Percentiles rank a stretch among this genome's conserved stretches.
Evolutionary conservation across 2,329 filamentous ascomycete genomes (phyloP).

Genomic region (Trichoderma polysporum): DNA sequence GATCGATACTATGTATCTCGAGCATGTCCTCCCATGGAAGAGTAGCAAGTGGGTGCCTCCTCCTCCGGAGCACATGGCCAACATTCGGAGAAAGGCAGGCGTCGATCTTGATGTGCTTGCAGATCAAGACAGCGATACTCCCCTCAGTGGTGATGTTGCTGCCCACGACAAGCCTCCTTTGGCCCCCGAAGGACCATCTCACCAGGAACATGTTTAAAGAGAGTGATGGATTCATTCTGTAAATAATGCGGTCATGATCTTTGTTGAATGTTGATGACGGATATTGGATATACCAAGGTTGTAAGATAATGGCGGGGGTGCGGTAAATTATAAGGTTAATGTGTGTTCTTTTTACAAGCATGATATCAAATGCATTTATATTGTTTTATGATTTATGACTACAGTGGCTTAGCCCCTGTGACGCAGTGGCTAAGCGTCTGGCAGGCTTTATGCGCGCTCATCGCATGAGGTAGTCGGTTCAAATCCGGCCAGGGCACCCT

Average conservation of each 20-base stretch:
- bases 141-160: not conserved
- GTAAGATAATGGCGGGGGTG: slow-evolving; percentile 4
- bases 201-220: slow-evolving; percentile 19
- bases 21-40: slow-evolving; percentile 62
- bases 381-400: not conserved
- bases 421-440: too few relatives aligned
- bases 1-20: slow-evolving; percentile 75
- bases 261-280: slow-evolving; percentile 1
- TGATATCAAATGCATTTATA: not conserved
- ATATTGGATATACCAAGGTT: slow-evolving; percentile 13
- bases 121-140: slow-evolving; percentile 4
- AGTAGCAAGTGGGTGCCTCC: slow-evolving; percentile 55
- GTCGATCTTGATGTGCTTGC: slow-evolving; percentile 36
- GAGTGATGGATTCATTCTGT: not conserved
- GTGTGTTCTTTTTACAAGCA: not conserved
- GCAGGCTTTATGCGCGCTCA: too few relatives aligned
- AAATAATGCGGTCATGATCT: slow-evolving; percentile 5
- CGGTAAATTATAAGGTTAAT: not conserved
- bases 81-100: slow-evolving; percentile 43
- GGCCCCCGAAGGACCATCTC: not conserved
- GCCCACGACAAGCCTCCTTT: not conserved
- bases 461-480: too few relatives aligned
- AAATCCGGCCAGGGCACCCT: too few relatives aligned
- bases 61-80: slow-evolving; percentile 43
- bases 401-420: too few relatives aligned